A percentile compares a stretch with the other conserved stretches of the same genome.
These are phyloP conservation scores for Acanthamoeba rhysodes DNA, from an alignment of 208 protist genomes.

Conservation along the genomic window DNA sequence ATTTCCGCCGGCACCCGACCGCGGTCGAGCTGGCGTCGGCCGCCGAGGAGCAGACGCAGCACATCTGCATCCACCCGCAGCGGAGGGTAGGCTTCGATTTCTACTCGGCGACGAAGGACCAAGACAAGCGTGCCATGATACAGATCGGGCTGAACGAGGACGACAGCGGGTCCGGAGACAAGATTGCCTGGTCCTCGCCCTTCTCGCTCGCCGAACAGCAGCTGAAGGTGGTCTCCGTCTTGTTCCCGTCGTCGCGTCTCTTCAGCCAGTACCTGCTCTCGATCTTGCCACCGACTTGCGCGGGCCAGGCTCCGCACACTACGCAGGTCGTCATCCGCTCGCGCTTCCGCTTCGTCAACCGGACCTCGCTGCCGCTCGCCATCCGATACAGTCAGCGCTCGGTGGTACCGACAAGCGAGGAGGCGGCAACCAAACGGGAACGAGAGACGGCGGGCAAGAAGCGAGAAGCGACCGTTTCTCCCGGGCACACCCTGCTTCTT, in stretches of 20 bases:
- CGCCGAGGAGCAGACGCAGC: not conserved
- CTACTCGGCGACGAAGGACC: not conserved
- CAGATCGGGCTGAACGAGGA: conserved; percentile 55
- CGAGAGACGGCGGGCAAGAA: not conserved
- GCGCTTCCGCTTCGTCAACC: conserved; percentile 67
- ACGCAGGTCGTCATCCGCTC: conserved; percentile 51
- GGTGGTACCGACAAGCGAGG: not conserved
- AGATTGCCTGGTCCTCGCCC: conserved; percentile 59
- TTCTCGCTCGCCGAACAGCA: conserved; percentile 13
- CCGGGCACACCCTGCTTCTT: not conserved
- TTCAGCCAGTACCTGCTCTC: conserved; percentile 62
- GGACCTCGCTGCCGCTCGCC: conserved; percentile 13
- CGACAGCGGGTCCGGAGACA: not conserved
- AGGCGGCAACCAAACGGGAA: not conserved
- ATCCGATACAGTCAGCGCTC: not conserved
- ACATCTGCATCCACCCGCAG: not conserved
- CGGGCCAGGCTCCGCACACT: not conserved
- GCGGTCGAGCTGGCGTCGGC: not conserved
- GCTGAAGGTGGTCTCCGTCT: conserved; percentile 39
- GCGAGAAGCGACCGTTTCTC: not conserved
- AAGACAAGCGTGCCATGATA: not conserved
- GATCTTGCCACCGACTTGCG: not conserved
- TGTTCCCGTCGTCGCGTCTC: conserved; percentile 12
- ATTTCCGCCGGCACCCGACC: not conserved
- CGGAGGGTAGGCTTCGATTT: not conserved